Percentiles rank a stretch among this genome's conserved stretches.
These are phyloP conservation scores for Lecanicillium sp. DNA, from an alignment of 2,329 filamentous ascomycete species.

Conservation along the genomic window DNA sequence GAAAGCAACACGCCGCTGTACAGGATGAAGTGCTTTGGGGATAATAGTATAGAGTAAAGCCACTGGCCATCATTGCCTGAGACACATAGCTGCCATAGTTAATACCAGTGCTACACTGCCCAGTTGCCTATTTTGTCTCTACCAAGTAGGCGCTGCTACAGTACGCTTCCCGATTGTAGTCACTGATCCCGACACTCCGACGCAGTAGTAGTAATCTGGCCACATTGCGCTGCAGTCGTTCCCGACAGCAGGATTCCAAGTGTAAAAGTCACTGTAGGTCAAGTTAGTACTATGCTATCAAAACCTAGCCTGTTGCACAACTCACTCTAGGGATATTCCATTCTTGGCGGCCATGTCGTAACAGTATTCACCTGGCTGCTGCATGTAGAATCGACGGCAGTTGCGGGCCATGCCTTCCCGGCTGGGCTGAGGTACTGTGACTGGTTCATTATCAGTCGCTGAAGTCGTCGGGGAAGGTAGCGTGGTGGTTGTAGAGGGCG, in stretches of 20 bases:
- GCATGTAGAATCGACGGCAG: conserved; percentile 3
- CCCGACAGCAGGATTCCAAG: conserved; percentile 12
- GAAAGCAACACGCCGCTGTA: too few relatives aligned
- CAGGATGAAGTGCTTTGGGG: too few relatives aligned
- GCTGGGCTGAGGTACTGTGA: not conserved
- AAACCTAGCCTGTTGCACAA: too few relatives aligned
- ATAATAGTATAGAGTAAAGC: too few relatives aligned
- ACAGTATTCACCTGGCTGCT: conserved; percentile 7
- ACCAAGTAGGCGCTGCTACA: not conserved
- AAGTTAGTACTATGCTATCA: too few relatives aligned
- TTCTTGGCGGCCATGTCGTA: conserved; percentile 6
- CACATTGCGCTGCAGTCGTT: conserved; percentile 9
- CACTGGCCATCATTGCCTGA: too few relatives aligned
- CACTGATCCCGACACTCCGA: conserved; percentile 3
- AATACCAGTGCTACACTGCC: too few relatives aligned
- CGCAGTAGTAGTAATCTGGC: conserved; percentile 11
- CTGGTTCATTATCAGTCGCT: too few relatives aligned
- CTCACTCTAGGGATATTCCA: conserved; percentile 7
- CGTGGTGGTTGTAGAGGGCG: not conserved
- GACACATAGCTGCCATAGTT: too few relatives aligned
- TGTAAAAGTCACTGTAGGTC: conserved; percentile 9
- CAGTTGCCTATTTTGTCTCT: too few relatives aligned
- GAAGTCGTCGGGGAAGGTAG: too few relatives aligned
- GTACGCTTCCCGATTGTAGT: conserved; percentile 1
- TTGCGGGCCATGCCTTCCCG: conserved; percentile 1